Evolutionary conservation across 495 filamentous ascomycete genomes (phyloP), one percentile per base, ranked within the genome.

Genomic region (Penicillium lividum): DNA sequence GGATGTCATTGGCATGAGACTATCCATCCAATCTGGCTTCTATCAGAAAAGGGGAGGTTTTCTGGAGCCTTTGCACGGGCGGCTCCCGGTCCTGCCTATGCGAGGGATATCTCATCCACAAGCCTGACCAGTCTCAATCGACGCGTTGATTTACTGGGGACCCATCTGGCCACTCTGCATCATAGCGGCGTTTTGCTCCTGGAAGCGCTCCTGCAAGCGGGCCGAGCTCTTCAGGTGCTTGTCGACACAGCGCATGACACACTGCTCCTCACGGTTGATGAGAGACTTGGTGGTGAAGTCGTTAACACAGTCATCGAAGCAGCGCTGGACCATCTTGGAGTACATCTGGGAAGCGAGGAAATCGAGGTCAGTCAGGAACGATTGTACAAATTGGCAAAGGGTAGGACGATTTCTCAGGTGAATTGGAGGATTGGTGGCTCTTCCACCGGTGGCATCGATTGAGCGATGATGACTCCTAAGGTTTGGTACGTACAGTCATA

Each of bases 251-350:
- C 91, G 88, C 79, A 89, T 86, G 58, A 97, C 84, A 76, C 95
- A 98, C 65, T 88, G 84, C 68, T 92, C 89, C 75, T 99, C 94
- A 63, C 90, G 87, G 59, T 84, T 78, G 54, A 87, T 85, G 33
- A 99, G 84, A 7, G 91, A 90, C 79, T 97, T 97, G 80, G 90
- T 94, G 69, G 92, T 96, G 84, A 99, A 99, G 80, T 97, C 93
- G 73, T 91, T 93, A 74, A 98, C 85, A 78, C 94, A 99, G 77
- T 94, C 87, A 69, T 91, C 88, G 82, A 98, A 98, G 83, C 94
- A 98, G 71, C 88, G 81, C 70, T 95, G 89, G 58, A 98, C 92
- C 58, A 99, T 87, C 77, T 89, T 91, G 71, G 91, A 93, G 80
- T 97, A 98, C 86, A 96, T 91, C 94, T 98, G 67, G 47, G 56